Conservation (phyloP, 2,329 filamentous ascomycete species). For the Purpureocillium lavendulum region DNA sequence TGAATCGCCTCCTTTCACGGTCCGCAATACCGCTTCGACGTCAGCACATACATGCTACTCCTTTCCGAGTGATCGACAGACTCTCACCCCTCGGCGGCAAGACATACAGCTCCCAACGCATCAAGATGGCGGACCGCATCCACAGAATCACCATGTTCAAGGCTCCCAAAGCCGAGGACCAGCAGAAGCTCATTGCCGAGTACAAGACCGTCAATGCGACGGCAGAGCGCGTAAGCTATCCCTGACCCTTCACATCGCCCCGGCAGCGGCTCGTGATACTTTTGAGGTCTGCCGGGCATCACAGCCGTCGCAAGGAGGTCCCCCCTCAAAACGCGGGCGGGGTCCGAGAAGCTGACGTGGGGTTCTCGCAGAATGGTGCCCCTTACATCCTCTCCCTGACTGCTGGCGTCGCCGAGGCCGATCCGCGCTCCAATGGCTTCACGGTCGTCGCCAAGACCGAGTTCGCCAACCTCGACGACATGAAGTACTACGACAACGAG, state of each 20-base stretch:
- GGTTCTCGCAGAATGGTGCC: constrained; percentile 50
- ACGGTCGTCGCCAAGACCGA: constrained; percentile 55
- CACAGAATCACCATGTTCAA: constrained; percentile 48
- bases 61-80: too few species aligned
- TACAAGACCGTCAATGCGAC: constrained; percentile 32
- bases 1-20: too few species aligned
- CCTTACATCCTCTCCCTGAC: constrained; percentile 56
- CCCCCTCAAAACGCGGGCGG: too few species aligned
- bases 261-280: too few species aligned
- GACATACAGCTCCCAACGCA: background rate
- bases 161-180: constrained; percentile 34
- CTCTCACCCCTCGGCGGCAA: background rate
- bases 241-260: background rate
- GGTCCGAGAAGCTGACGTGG: background rate
- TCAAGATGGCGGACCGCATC: constrained; percentile 29
- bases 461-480: constrained; percentile 57
- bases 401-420: constrained; percentile 45
- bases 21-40: too few species aligned
- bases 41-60: too few species aligned
- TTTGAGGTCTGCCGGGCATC: too few species aligned
- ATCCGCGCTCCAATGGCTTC: constrained; percentile 56
- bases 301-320: too few species aligned
- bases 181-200: constrained; percentile 33
- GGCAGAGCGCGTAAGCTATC: background rate
- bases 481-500: constrained; percentile 59